Evolutionary conservation across 768 basidiomycete species (phyloP), one percentile per base, ranked within the genome.

Genomic region (Termitomyces sp.): DNA sequence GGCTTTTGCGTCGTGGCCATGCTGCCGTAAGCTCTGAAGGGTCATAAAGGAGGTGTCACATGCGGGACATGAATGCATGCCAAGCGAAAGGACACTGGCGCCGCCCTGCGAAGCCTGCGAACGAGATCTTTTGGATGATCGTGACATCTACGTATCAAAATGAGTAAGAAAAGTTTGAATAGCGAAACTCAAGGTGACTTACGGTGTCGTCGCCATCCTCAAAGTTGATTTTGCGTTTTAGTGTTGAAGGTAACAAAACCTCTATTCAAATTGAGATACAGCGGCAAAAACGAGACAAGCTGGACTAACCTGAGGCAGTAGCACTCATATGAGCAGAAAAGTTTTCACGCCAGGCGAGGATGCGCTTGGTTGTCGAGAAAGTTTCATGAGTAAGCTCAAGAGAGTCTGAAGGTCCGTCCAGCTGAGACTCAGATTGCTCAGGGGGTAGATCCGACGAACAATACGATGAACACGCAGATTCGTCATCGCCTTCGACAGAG

Each of bases 301-400:
- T 28, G 40, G 51, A 65, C 81, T 54, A 67, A 82, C 82, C 78
- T 51, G 75, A 67, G 46, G 74, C 60, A 10, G 74, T 65, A 55
- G 74, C 60, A 62, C 74, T 73, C 61, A 80, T 66, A 41, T 80
- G 76, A 49, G 78, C 74, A 32, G 77, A 74, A 64, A 78, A 82
- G 63, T 78, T 74, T 49, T 89, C 85, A 59, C 89, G 78, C 90
- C 90, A 92, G 14, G 81, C 80, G 23, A 84, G 78, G 57, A 92
- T 84, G 61, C 89, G 86, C 67, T 80, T 83, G 78, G 87, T 81
- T 62, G 83, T 69, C 52, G 69, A 69, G 68, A 80, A 83, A 0
- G 84, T 84, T 63, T 87, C 84, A 56, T 71, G 61, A 18, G 68
- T 59, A 23, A 67, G 57, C 40, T 79, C 75, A 28, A 61, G 57